Base-by-base conservation (phyloP, 1,284 basidiomycete genomes). In the Marasmius tenuissimus region DNA sequence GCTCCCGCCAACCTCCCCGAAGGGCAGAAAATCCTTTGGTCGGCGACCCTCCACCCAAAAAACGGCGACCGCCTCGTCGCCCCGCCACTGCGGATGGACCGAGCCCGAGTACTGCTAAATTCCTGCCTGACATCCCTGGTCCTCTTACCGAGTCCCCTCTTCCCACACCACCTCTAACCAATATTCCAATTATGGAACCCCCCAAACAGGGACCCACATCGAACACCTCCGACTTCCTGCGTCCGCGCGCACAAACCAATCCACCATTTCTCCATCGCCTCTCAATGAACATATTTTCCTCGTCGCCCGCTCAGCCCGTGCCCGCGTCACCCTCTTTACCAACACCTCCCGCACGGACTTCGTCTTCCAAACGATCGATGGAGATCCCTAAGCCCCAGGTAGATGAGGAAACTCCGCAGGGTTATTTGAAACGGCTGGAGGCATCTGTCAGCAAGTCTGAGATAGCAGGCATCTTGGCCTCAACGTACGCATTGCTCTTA, bases 381-480 rank as follows among this genome's bases (percentile, higher is more conserved):
- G 77, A 80, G 57, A 75, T 84, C 54, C 80, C 86, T 11, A 83
- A 78, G 68, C 86, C 88, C 1, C 76, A 75, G 56, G 69, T 70
- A 35, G 77, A 81, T 20, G 85, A 83, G 47, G 93, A 96, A 72
- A 84, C 86, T 16, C 86, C 92, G 1, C 87, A 87, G 64, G 71
- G 75, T 0, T 97, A 92, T 75, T 73, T 96, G 38, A 70, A 75
- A 8, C 81, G 93, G 59, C 74, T 97, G 34, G 73, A 81, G 40
- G 76, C 81, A 16, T 81, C 82, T 37, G 85, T 95, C 12, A 86
- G 82, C 66, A 91, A 92, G 69, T 83, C 86, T 1, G 94, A 96
- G 69, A 81, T 96, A 52, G 89, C 90, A 0, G 82, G 83, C 48
- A 82, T 94, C 18, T 75, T 97, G 27, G 94, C 94, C 33, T 85